Conservation (phyloP, 2,329 filamentous ascomycete genomes). For the Aspergillus bombycis region DNA sequence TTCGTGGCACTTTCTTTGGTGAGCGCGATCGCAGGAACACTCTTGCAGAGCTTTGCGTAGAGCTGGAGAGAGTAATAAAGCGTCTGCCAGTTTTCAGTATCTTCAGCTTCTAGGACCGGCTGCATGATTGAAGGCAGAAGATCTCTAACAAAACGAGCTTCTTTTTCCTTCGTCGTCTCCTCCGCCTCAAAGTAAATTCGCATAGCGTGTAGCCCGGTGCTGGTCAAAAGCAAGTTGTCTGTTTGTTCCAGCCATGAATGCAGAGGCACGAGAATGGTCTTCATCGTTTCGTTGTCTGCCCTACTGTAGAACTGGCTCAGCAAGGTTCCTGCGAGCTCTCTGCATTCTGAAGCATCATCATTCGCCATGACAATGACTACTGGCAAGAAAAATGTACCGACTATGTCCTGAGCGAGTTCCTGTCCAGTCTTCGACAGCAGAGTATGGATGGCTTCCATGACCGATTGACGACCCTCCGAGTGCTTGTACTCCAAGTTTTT, state of each 20-base stretch:
- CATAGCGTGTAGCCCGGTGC: constrained; percentile 78
- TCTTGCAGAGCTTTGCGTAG: constrained; percentile 67
- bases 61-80: constrained; percentile 74
- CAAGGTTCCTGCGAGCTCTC: constrained; percentile 76
- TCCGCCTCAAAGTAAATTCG: constrained; percentile 77
- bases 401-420: constrained; percentile 79
- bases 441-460: constrained; percentile 87
- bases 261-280: constrained; percentile 71
- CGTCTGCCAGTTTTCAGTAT: constrained; percentile 66
- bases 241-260: constrained; percentile 76
- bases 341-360: constrained; percentile 84
- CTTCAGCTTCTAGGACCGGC: constrained; percentile 51
- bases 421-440: constrained; percentile 84
- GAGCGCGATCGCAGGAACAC: constrained; percentile 67
- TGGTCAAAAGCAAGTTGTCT: constrained; percentile 70
- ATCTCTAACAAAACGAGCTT: constrained; percentile 63
- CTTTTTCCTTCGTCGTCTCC: constrained; percentile 66
- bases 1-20: constrained; percentile 62
- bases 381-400: constrained; percentile 80
- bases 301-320: constrained; percentile 79
- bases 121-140: constrained; percentile 60
- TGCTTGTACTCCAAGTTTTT: constrained; percentile 91
- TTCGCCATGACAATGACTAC: constrained; percentile 84
- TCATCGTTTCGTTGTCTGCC: constrained; percentile 71
- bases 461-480: constrained; percentile 83